These are phyloP conservation scores for Fomitopsis betulina DNA, from an alignment of 1,284 basidiomycete species.

Conservation along the genomic window DNA sequence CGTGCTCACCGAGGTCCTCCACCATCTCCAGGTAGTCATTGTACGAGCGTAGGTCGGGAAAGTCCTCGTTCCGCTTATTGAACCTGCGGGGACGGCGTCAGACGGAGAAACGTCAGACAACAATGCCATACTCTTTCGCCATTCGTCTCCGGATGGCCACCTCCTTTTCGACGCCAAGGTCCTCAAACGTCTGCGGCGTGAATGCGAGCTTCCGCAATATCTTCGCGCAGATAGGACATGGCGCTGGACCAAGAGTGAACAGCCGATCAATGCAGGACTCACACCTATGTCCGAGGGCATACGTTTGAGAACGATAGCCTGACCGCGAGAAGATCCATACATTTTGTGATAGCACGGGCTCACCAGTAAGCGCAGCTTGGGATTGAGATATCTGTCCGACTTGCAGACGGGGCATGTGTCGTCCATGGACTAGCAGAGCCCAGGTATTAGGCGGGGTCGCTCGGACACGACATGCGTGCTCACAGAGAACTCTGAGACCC, in stretches of 20 bases:
- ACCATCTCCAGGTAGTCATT: constrained; percentile 97
- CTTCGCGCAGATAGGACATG: constrained; percentile 91
- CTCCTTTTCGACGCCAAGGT: constrained; percentile 95
- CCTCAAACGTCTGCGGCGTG: constrained; percentile 95
- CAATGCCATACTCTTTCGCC: constrained; percentile 64
- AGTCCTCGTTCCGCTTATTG: constrained; percentile 92
- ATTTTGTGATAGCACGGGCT: constrained; percentile 99
- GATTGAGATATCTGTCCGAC: constrained; percentile 94
- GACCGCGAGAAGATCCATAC: constrained; percentile 37
- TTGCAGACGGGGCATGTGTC: constrained; percentile 98
- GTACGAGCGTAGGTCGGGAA: constrained; percentile 76
- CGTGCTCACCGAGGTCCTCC: constrained; percentile 82
- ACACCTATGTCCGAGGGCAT: constrained; percentile 57
- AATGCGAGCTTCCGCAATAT: constrained; percentile 93
- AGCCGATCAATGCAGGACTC: constrained; percentile 97
- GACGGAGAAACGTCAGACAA: not conserved
- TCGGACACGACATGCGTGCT: constrained; percentile 19
- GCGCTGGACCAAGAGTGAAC: constrained; percentile 94
- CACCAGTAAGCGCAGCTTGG: constrained; percentile 89
- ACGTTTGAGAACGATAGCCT: not conserved
- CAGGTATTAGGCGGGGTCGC: not conserved
- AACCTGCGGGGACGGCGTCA: constrained; percentile 50
- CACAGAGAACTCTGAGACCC: constrained; percentile 75
- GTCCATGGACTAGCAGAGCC: constrained; percentile 67
- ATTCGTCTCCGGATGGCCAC: constrained; percentile 85